A percentile compares a stretch with the other conserved stretches of the same genome.
phyloP scores from a whole-genome alignment of 371 early-diverging fungal species.

The Mortierella sp. region DNA sequence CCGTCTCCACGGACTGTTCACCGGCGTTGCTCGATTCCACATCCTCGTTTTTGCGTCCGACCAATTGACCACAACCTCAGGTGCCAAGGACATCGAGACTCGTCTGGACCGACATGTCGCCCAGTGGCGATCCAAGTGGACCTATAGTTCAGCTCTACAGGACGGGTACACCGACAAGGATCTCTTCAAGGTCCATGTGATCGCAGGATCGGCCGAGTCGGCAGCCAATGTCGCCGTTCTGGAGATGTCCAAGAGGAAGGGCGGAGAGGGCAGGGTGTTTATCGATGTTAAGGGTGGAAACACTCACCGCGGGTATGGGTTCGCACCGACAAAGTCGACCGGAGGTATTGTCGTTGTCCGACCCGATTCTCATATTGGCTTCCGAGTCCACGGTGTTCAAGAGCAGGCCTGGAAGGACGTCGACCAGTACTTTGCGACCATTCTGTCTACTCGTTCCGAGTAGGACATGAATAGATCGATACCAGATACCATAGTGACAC shows the following conservation, averaged over 20 bases:
- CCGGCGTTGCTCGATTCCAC: constrained; percentile 24
- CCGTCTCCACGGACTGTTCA: constrained; percentile 12
- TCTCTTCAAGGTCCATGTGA: constrained; percentile 21
- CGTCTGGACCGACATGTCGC: neutral
- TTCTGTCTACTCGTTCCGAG: constrained; percentile 3
- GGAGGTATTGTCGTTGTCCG: constrained; percentile 29
- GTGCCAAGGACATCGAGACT: neutral
- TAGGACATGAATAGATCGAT: neutral
- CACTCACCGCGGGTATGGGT: constrained; percentile 17
- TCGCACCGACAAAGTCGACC: neutral
- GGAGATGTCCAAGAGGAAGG: neutral
- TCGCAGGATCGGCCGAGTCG: neutral
- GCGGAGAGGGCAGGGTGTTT: constrained; percentile 25
- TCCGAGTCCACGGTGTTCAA: constrained; percentile 19
- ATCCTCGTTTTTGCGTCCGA: constrained; percentile 26
- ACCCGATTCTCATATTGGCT: constrained; percentile 28
- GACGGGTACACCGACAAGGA: constrained; percentile 10
- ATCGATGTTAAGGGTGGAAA: constrained; percentile 3
- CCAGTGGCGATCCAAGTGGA: neutral
- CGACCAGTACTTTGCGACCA: constrained; percentile 21
- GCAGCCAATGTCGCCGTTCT: neutral
- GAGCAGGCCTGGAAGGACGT: constrained; percentile 30
- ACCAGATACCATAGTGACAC: no score
- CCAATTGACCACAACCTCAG: neutral
- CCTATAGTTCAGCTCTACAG: neutral